A percentile compares a stretch with the other conserved stretches of the same genome.
Evolutionary conservation across 129 eudicot species (phyloP).

Genomic region (Centaurea solstitialis): DNA sequence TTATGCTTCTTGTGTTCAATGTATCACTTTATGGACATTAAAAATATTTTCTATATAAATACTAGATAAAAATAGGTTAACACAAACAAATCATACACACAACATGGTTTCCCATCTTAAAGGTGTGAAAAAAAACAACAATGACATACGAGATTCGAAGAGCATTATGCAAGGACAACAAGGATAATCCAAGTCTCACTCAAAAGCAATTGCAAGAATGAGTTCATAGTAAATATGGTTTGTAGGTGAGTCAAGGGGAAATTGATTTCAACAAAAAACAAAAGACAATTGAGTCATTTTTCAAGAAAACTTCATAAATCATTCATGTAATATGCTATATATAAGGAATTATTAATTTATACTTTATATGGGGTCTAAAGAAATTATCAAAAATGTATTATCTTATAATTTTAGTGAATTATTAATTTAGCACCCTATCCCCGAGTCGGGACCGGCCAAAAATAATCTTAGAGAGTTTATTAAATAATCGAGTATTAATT

Average conservation of each 20-base stretch:
- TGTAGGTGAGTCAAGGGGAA: conserved; percentile 25
- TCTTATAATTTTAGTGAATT: conserved; percentile 42
- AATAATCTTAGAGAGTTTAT: conserved; percentile 33
- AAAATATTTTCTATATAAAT: too few species aligned
- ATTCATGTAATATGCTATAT: conserved; percentile 28
- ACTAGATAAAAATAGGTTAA: too few species aligned
- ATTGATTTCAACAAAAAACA: conserved; percentile 13
- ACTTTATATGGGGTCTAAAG: conserved; percentile 31
- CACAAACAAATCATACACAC: too few species aligned
- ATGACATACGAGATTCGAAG: too few species aligned
- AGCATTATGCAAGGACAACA: too few species aligned
- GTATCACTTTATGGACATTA: too few species aligned
- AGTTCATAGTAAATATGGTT: too few species aligned
- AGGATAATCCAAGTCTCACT: too few species aligned
- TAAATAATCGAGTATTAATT: conserved; percentile 32
- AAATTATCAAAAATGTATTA: conserved; percentile 38
- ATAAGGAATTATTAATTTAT: conserved; percentile 33
- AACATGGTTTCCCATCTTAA: too few species aligned
- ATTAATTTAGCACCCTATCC: conserved; percentile 35
- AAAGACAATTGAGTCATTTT: conserved; percentile 35
- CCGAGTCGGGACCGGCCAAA: conserved; percentile 36
- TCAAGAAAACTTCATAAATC: conserved; percentile 25
- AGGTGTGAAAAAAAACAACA: too few species aligned
- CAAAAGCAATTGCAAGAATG: too few species aligned
- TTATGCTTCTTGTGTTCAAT: neutral